Evolutionary conservation across 371 early-diverging fungal species (phyloP).

Genomic region (Vairimorpha necatrix): DNA sequence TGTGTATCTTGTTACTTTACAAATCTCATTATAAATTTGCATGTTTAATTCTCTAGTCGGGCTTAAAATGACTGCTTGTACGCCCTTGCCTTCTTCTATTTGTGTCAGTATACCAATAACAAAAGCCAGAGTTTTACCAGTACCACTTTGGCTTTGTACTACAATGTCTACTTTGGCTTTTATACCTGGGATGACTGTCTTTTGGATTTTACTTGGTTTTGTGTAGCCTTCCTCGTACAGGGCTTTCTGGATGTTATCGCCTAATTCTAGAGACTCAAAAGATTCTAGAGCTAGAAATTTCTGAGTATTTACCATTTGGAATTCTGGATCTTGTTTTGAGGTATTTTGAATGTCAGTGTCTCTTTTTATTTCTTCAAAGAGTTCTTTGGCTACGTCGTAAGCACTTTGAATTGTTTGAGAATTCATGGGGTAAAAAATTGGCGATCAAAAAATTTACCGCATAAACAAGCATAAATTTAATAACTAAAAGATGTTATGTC

Average conservation of each 20-base stretch:
- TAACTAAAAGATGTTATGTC: no score
- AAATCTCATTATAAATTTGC: constrained; percentile 82
- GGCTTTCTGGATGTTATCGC: constrained; percentile 75
- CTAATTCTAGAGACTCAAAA: constrained; percentile 49
- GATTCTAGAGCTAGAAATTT: constrained; percentile 21
- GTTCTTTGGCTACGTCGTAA: constrained; percentile 48
- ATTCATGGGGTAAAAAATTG: constrained; percentile 15
- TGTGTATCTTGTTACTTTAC: constrained; percentile 78
- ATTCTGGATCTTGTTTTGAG: not conserved
- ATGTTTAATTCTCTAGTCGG: constrained; percentile 90
- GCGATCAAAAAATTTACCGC: constrained; percentile 29
- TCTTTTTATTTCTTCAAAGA: constrained; percentile 32
- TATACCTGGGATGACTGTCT: constrained; percentile 90
- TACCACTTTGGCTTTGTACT: constrained; percentile 70
- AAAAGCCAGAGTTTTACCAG: constrained; percentile 99
- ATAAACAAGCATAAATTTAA: no score
- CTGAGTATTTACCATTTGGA: constrained; percentile 15
- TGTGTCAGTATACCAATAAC: constrained; percentile 35
- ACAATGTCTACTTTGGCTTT: constrained; percentile 77
- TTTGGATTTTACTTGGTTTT: constrained; percentile 94
- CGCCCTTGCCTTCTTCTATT: constrained; percentile 44
- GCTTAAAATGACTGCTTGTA: constrained; percentile 81
- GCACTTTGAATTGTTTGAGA: constrained; percentile 24
- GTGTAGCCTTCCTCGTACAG: constrained; percentile 94
- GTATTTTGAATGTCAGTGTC: constrained; percentile 27